Conservation (phyloP, 2,329 filamentous ascomycete species). For the Penicillium sp. region DNA sequence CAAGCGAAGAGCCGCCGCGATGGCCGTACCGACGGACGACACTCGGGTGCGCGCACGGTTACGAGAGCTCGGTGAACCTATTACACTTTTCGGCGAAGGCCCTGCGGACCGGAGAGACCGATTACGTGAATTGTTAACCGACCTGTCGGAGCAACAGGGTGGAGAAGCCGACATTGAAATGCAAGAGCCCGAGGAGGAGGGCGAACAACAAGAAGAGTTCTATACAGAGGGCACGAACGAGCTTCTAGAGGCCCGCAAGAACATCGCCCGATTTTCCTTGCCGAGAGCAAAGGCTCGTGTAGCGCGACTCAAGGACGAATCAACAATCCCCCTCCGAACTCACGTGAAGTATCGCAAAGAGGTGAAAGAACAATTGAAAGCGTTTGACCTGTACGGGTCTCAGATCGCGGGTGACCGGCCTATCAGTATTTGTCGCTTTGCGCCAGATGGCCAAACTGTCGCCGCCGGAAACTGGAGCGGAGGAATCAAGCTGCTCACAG, state of each 20-base stretch:
- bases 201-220: slow-evolving; percentile 86
- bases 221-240: slow-evolving; percentile 80
- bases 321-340: slow-evolving; percentile 78
- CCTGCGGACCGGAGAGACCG: slow-evolving; percentile 82
- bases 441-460: slow-evolving; percentile 78
- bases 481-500: slow-evolving; percentile 78
- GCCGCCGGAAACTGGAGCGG: slow-evolving; percentile 94
- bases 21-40: slow-evolving; percentile 94
- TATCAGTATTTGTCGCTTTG: slow-evolving; percentile 87
- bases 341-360: slow-evolving; percentile 91
- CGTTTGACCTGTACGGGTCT: slow-evolving; percentile 88
- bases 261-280: slow-evolving; percentile 80
- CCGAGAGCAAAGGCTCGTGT: slow-evolving; percentile 77
- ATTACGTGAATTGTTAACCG: slow-evolving; percentile 75
- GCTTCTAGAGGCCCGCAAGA: slow-evolving; percentile 72
- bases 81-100: slow-evolving; percentile 92
- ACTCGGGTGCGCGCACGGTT: slow-evolving; percentile 76
- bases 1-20: slow-evolving; percentile 82
- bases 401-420: slow-evolving; percentile 90
- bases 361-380: slow-evolving; percentile 77
- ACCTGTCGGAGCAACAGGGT: slow-evolving; percentile 65
- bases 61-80: slow-evolving; percentile 84
- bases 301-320: slow-evolving; percentile 75
- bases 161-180: slow-evolving; percentile 54
- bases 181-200: slow-evolving; percentile 56